Evolutionary conservation across 352 stramenopile species (phyloP), one percentile per base, ranked within the genome.

Genomic region (Phytophthora fragariae): DNA sequence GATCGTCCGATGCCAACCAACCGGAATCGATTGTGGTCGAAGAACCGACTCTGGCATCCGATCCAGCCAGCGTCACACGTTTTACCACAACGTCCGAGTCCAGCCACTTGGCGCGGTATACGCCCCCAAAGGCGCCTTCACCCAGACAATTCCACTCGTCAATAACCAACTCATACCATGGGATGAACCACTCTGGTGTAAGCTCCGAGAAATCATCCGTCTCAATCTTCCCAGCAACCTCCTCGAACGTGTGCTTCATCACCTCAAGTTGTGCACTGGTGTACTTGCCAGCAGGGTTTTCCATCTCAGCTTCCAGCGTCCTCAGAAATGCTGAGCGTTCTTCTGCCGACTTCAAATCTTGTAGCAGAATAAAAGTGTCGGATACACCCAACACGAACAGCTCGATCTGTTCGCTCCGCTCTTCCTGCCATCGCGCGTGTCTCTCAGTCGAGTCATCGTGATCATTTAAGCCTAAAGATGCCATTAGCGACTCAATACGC

Each of bases 41-140:
- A 27, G 46, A 4, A 14, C 17, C 5, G 4, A 61, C n/a, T 24
- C 47, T n/a, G 24, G 15, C 11, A 21, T 7, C 33, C 11, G 35
- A 24, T 24, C 17, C 44, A 24, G 15, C 17, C 17, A 24, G 5
- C 1, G n/a, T 39, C 24, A 63, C 24, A 6, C n/a, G 21, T 21
- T 65, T 65, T 2, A 65, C 58, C 15, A 65, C 58, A 3, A 65
- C 44, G 1, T 65, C 58, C 11, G 57, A 63, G 58, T 59, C 12
- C 53, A 54, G 5, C 68, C 61, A 49, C 19, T 52, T 44, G 3
- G 57, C 41, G 44, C 41, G 39, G 11, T 55, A 19, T 9, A 64
- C 57, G 27, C 57, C 41, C 1, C 57, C 57, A 44, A 46, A 64
- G 5, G 41, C 57, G 7, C 57, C 57, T 29, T 15, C 17, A 14